Base-by-base conservation (phyloP, 306 rosid genomes). In the Vigna hirtella region DNA sequence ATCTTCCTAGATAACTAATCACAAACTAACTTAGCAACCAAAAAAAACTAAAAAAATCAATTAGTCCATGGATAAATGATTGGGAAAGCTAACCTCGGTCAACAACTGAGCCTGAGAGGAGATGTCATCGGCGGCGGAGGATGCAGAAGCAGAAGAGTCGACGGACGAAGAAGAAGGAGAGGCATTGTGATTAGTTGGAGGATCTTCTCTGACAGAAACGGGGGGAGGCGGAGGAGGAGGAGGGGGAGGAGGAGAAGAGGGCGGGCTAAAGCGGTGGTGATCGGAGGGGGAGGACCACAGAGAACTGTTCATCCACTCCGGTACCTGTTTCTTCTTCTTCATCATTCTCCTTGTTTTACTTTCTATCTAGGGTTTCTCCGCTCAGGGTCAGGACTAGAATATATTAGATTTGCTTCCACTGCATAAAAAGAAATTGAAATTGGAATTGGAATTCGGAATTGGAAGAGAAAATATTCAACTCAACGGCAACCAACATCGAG, bases 281-380 rank as follows among this genome's bases (percentile, higher is more conserved):
- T 90, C 95, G 79, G 91, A 3, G 57, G 75, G 76, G 6, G 93
- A 76, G 32, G 94, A 86, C 98, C 98, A 95, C 51, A 95, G 86
- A 51, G 98, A 89, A 83, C 96, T 95, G 80, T 95, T 95, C 85
- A 95, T 93, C 98, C 98, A 95, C 48, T 95, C 97, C 28, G 98
- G 98, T 0, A 95, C 97, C 1, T 86, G 89, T 85, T 95, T 95
- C 91, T 95, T 94, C 90, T 91, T 95, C 85, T 74, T 88, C 98
- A 90, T 89, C 45, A 40, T 40, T 8, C 0, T 8, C 6, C 2
- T 8, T 40, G 6, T 40, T 40, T 7, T 22, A 15, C 13, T 22
- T 4, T 24, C 9, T n/a, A 24, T 52, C 81, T 78, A 81, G 87
- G 86, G 90, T 59, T 83, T 57, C 30, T 65, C 40, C 28, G 16